These are phyloP conservation scores for Didymella glomerata DNA, from an alignment of 2,329 filamentous ascomycete species.

Conservation along the genomic window DNA sequence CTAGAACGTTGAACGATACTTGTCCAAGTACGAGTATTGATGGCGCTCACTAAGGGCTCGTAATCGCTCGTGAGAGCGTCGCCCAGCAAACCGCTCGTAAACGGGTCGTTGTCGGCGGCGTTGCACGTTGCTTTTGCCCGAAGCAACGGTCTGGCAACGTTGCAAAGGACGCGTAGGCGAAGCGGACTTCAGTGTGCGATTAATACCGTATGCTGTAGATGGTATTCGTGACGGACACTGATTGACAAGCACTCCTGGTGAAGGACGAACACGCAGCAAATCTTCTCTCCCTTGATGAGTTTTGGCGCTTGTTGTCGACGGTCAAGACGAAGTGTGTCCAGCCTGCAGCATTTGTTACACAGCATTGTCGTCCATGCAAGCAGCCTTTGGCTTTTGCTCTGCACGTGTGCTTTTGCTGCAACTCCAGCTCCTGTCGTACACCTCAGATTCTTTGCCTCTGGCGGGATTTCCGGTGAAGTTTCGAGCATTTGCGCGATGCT, in stretches of 20 bases:
- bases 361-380: slow-evolving; percentile 5
- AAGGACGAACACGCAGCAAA: neutral
- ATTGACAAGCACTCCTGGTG: neutral
- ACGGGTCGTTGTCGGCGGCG: neutral
- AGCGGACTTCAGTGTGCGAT: neutral
- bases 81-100: neutral
- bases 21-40: neutral
- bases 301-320: neutral
- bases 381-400: neutral
- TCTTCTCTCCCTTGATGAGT: neutral
- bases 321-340: neutral
- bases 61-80: neutral
- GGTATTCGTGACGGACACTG: neutral
- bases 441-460: neutral
- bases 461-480: slow-evolving; percentile 6
- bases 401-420: slow-evolving; percentile 14
- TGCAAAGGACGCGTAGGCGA: neutral
- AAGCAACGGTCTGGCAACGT: neutral
- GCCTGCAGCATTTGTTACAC: slow-evolving; percentile 2
- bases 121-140: slow-evolving; percentile 10
- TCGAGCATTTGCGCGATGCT: slow-evolving; percentile 3
- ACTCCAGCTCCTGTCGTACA: neutral
- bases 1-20: neutral
- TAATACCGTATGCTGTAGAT: neutral
- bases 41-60: slow-evolving; percentile 3